phyloP scores from a whole-genome alignment of 306 rosid genomes.

The Canavalia ensiformis region DNA sequence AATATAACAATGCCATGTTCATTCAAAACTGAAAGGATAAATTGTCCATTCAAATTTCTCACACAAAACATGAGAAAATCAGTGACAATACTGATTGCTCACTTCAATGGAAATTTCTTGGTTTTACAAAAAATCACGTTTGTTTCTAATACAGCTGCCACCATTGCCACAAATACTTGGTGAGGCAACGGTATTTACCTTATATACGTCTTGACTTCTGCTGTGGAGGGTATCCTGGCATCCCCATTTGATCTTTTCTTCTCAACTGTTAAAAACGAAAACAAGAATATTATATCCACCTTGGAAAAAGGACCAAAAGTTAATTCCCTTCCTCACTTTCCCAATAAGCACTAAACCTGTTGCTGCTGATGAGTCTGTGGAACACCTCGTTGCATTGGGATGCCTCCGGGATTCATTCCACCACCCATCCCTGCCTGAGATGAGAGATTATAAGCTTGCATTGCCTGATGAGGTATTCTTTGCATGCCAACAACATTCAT shows the following conservation, averaged over 20 bases:
- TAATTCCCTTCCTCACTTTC: neutral
- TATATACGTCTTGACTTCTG: slow-evolving; percentile 81
- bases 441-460: slow-evolving; percentile 80
- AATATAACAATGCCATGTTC: neutral
- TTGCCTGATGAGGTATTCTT: slow-evolving; percentile 79
- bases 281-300: slow-evolving; percentile 35
- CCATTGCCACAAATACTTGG: neutral
- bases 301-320: neutral
- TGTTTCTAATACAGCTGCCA: slow-evolving; percentile 26
- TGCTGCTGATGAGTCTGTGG: slow-evolving; percentile 89
- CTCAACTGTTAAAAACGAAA: slow-evolving; percentile 66
- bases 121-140: slow-evolving; percentile 36
- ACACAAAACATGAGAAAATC: slow-evolving; percentile 28
- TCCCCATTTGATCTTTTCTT: slow-evolving; percentile 81
- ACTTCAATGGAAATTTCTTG: neutral
- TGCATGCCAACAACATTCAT: slow-evolving; percentile 73
- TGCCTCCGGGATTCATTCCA: slow-evolving; percentile 88
- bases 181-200: slow-evolving; percentile 51
- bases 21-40: slow-evolving; percentile 36
- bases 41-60: slow-evolving; percentile 11
- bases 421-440: slow-evolving; percentile 86
- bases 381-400: slow-evolving; percentile 93
- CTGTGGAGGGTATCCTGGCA: slow-evolving; percentile 80
- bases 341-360: slow-evolving; percentile 63
- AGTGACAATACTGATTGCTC: slow-evolving; percentile 12